phyloP scores from a whole-genome alignment of 73 alveolate species.

The Paramecium tetraurelia region DNA sequence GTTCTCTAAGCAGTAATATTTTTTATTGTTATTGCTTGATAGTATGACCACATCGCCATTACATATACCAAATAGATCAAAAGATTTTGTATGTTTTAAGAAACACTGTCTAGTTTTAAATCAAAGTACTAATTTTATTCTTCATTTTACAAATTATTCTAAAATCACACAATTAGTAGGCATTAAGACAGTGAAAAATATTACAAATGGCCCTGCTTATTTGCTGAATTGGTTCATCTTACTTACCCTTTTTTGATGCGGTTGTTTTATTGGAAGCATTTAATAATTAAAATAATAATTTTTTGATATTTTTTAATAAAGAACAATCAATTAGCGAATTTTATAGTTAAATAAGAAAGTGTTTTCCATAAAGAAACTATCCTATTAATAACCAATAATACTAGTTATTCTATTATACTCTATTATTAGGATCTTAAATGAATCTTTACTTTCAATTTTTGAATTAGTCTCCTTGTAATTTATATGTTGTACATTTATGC shows the following conservation, averaged over 20 bases:
- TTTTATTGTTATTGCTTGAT: constrained; percentile 44
- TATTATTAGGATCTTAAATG: neutral
- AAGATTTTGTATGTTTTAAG: neutral
- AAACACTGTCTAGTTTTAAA: constrained; percentile 1
- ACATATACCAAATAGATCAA: neutral
- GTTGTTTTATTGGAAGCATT: neutral
- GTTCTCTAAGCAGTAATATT: constrained; percentile 44
- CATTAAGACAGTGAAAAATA: constrained; percentile 57
- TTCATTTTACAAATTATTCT: constrained; percentile 51
- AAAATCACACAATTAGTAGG: constrained; percentile 53
- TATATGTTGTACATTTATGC: too few relatives aligned
- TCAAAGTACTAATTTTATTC: constrained; percentile 1
- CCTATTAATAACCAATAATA: neutral
- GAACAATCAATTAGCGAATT: neutral
- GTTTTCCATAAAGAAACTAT: neutral
- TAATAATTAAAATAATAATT: neutral
- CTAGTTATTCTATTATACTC: neutral
- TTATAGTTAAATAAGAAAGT: neutral
- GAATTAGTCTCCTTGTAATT: neutral
- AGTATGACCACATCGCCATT: constrained; percentile 55
- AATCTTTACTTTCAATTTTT: neutral
- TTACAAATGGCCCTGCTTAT: constrained; percentile 13
- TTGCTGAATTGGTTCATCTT: neutral
- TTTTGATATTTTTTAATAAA: neutral
- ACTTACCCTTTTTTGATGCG: neutral